phyloP scores from a whole-genome alignment of 352 stramenopile species.

The Phytophthora melonis region DNA sequence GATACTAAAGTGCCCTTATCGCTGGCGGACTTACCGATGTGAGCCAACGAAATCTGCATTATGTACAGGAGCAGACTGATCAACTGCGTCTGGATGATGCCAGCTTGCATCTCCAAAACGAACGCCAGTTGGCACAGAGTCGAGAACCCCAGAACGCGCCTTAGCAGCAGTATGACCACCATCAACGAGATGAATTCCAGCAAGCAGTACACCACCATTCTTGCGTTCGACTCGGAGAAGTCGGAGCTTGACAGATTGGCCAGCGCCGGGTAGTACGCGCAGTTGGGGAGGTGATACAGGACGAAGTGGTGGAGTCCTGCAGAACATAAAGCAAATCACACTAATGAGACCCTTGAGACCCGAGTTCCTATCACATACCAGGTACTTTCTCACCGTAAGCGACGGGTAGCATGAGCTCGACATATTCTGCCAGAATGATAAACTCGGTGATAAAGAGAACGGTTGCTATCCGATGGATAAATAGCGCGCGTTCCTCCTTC shows the following conservation, averaged over 20 bases:
- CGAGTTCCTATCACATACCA: too few relatives aligned
- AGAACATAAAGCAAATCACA: not conserved
- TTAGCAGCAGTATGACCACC: not conserved
- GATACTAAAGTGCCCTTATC: not conserved
- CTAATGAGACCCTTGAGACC: not conserved
- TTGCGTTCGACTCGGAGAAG: not conserved
- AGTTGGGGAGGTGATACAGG: slow-evolving; percentile 20
- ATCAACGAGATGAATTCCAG: slow-evolving; percentile 20
- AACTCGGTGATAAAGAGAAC: slow-evolving; percentile 46
- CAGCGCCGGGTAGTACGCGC: slow-evolving; percentile 20
- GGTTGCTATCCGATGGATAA: slow-evolving; percentile 30
- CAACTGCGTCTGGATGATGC: slow-evolving; percentile 39
- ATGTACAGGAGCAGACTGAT: slow-evolving; percentile 42
- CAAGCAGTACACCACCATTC: slow-evolving; percentile 11
- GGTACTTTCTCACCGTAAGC: slow-evolving; percentile 27
- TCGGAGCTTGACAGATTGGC: not conserved
- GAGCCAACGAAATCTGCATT: slow-evolving; percentile 36
- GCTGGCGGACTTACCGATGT: slow-evolving; percentile 26
- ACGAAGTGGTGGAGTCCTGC: slow-evolving; percentile 7
- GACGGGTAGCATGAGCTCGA: slow-evolving; percentile 37
- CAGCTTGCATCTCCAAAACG: slow-evolving; percentile 36
- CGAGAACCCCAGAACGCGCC: slow-evolving; percentile 23
- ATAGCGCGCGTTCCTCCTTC: slow-evolving; percentile 13
- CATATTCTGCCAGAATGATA: slow-evolving; percentile 41
- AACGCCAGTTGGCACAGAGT: slow-evolving; percentile 36